Evolutionary conservation across 495 filamentous ascomycete genomes (phyloP).

Genomic region (Tuber melanosporum): DNA sequence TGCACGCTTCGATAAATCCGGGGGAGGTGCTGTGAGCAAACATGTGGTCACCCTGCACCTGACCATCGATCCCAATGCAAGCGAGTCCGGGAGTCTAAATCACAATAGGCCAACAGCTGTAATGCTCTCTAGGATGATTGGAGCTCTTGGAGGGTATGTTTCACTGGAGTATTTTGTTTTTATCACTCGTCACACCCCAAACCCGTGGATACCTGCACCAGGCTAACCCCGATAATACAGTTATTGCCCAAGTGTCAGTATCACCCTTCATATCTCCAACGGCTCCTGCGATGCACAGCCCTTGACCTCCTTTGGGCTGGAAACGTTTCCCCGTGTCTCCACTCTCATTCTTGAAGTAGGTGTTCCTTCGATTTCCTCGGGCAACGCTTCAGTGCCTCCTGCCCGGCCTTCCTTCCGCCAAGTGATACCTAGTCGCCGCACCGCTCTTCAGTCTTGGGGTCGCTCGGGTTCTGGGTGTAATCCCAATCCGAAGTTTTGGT

Average conservation of each 20-base stretch:
- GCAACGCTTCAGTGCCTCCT: slow-evolving; percentile 9
- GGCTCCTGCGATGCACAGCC: slow-evolving; percentile 41
- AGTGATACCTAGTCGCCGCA: slow-evolving; percentile 21
- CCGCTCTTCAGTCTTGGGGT: slow-evolving; percentile 16
- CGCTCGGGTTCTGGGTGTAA: slow-evolving; percentile 19
- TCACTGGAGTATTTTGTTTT: not conserved
- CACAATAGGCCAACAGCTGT: slow-evolving; percentile 39
- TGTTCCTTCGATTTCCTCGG: slow-evolving; percentile 20
- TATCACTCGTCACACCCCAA: not conserved
- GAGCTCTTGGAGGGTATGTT: slow-evolving; percentile 36
- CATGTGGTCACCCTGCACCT: slow-evolving; percentile 41
- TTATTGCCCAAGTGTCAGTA: slow-evolving; percentile 42
- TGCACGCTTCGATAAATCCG: slow-evolving; percentile 40
- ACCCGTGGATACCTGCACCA: not conserved
- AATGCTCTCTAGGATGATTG: slow-evolving; percentile 36
- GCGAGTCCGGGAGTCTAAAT: slow-evolving; percentile 27
- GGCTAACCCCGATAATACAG: slow-evolving; percentile 20
- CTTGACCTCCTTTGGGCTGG: slow-evolving; percentile 37
- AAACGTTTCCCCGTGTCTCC: slow-evolving; percentile 42
- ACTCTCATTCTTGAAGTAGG: slow-evolving; percentile 42
- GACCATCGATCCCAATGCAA: slow-evolving; percentile 42
- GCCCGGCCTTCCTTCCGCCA: slow-evolving; percentile 9
- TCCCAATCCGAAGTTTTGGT: slow-evolving; percentile 42
- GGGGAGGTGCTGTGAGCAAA: slow-evolving; percentile 39
- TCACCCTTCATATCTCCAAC: slow-evolving; percentile 42